Conservation (phyloP, 139 green algal species). For the Ulvella scutata region DNA sequence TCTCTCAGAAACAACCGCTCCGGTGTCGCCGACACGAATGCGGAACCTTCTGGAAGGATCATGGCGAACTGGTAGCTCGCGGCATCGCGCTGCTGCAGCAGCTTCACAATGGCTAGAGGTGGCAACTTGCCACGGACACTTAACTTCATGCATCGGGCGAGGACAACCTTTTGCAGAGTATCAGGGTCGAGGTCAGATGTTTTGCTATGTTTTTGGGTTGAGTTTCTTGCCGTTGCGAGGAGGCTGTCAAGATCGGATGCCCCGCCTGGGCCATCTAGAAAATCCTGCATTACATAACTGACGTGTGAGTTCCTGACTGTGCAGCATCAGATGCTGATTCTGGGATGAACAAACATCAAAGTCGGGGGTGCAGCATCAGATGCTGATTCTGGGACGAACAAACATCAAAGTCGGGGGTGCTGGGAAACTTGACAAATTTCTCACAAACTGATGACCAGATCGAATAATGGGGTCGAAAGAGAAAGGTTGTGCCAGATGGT, state of each 20-base stretch:
- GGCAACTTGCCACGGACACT: constrained; percentile 28
- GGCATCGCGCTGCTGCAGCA: constrained; percentile 66
- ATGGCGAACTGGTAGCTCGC: constrained; percentile 75
- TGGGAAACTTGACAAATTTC: too few relatives aligned
- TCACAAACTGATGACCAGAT: too few relatives aligned
- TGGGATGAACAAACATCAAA: too few relatives aligned
- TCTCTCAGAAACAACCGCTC: constrained; percentile 80
- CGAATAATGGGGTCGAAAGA: too few relatives aligned
- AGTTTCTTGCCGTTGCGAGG: too few relatives aligned
- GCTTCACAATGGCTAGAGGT: constrained; percentile 43
- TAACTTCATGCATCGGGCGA: constrained; percentile 48
- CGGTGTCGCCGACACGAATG: constrained; percentile 82
- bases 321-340: too few relatives aligned
- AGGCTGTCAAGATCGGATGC: background rate
- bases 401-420: too few relatives aligned
- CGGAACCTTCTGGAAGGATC: constrained; percentile 28
- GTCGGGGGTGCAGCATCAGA: too few relatives aligned
- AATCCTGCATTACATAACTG: background rate
- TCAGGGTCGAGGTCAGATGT: background rate
- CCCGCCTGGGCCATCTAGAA: background rate
- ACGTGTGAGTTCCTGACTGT: background rate
- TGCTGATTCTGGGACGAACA: too few relatives aligned
- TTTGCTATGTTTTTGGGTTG: background rate
- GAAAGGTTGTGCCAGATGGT: too few relatives aligned
- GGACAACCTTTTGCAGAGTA: constrained; percentile 62